Base-by-base conservation (phyloP, 495 filamentous ascomycete species). In the Xylona heveae region DNA sequence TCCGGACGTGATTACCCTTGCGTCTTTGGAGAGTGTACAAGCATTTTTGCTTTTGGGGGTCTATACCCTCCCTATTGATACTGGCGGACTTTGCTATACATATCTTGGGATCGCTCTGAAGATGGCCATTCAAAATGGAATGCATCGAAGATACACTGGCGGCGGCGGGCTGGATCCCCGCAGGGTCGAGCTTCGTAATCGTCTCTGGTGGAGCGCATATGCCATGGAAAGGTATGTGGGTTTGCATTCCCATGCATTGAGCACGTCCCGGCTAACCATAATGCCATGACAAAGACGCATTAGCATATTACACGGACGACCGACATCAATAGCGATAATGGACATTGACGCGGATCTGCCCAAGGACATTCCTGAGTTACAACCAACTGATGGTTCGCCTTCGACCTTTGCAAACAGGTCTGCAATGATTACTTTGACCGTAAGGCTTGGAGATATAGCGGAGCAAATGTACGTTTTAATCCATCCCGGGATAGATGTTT, bases 51-150 rank as follows among this genome's bases (percentile, higher is more conserved):
- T 66, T 9, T 53, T 66, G 13, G 61, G 57, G 9, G 55, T 57
- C 4, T 66, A 64, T 37, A 37, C 62, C 5, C 42, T 66, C 18
- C 58, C 61, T 3, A 27, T 57, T 12, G 60, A 66, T 40, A 58
- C 60, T 13, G 55, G 55, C 8, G 61, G 60, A 5, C 44, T 64
- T 14, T 56, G 57, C 19, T 64, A 61, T 31, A 64, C 56, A 8
- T 66, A 64, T 36, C 58, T 62, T 36, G 56, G 56, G 0, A 35
- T 64, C 27, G 57, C 58, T 10, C 42, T 64, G 5, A 64, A 64
- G 26, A 43, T 64, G 34, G 60, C 58, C 0, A 60, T 64, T 24
- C 60, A 62, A 27, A 64, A 64, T 40, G 60, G 60, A n/a, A 64
- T 64, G 60, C 60, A 64, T 33, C 48, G 60, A 23, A 52, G 50